These are phyloP conservation scores for Citrus glauca DNA, from an alignment of 345 rosid species.

Conservation along the genomic window DNA sequence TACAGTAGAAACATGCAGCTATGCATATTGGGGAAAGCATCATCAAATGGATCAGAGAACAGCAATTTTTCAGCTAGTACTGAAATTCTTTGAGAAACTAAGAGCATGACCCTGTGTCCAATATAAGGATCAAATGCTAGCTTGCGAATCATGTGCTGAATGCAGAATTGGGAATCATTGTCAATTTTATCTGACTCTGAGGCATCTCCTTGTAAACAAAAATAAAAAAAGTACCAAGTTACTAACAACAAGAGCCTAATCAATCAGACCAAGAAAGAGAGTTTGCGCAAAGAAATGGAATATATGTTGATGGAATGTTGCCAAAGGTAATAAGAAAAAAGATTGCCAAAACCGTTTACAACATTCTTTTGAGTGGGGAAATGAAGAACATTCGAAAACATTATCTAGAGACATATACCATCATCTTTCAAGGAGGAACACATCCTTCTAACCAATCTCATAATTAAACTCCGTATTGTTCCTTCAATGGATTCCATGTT, in stretches of 20 bases:
- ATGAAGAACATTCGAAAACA: constrained; percentile 4
- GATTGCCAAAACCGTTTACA: background rate
- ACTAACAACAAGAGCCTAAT: background rate
- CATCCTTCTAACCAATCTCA: constrained; percentile 60
- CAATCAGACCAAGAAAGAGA: constrained; percentile 4
- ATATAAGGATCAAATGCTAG: constrained; percentile 64
- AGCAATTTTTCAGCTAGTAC: constrained; percentile 61
- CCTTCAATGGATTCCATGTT: constrained; percentile 54
- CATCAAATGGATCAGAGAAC: constrained; percentile 79
- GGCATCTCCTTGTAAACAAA: constrained; percentile 25
- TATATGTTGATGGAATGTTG: background rate
- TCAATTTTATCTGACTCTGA: constrained; percentile 34
- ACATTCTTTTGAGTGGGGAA: background rate
- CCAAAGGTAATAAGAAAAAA: background rate
- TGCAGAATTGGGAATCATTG: constrained; percentile 39
- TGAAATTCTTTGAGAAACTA: constrained; percentile 65
- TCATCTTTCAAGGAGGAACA: constrained; percentile 42
- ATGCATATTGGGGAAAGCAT: constrained; percentile 56
- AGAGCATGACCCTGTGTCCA: constrained; percentile 64
- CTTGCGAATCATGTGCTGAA: constrained; percentile 83
- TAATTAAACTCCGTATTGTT: constrained; percentile 47
- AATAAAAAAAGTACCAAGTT: constrained; percentile 1
- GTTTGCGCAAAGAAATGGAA: background rate
- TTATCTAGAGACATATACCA: constrained; percentile 32
- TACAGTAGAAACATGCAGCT: constrained; percentile 63